Evolutionary conservation across 2,329 filamentous ascomycete species (phyloP).

Genomic region (Aspergillus flavus): DNA sequence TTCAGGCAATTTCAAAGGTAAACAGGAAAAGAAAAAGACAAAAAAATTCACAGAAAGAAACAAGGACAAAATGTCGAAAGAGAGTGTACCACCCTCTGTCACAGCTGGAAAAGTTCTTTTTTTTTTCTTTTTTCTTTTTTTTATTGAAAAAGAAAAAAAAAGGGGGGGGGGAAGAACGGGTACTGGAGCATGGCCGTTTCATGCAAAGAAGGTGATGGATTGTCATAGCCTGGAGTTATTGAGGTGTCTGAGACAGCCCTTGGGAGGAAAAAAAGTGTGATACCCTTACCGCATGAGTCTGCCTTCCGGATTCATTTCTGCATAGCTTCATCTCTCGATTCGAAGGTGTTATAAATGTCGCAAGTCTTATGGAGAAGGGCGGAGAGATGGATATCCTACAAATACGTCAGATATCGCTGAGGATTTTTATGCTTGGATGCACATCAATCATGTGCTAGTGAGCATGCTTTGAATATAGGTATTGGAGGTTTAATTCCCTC

Average conservation of each 20-base stretch:
- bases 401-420: constrained; percentile 34
- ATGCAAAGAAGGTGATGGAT: constrained; percentile 30
- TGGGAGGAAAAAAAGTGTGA: constrained; percentile 43
- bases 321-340: constrained; percentile 40
- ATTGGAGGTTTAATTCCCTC: constrained; percentile 30
- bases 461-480: constrained; percentile 31
- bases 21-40: constrained; percentile 16
- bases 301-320: constrained; percentile 40
- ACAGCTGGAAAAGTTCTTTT: constrained; percentile 30
- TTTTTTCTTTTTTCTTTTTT: neutral
- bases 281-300: constrained; percentile 47
- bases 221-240: constrained; percentile 41
- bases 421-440: constrained; percentile 29
- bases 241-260: constrained; percentile 44
- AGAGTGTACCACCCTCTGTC: constrained; percentile 26
- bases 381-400: constrained; percentile 29
- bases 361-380: constrained; percentile 26
- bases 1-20: constrained; percentile 12
- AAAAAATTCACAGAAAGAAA: constrained; percentile 15
- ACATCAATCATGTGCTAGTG: constrained; percentile 23
- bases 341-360: constrained; percentile 30
- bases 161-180: constrained; percentile 6
- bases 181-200: constrained; percentile 34
- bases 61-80: constrained; percentile 10
- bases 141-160: neutral